Evolutionary conservation across 352 stramenopile genomes (phyloP).

Genomic region (Phytophthora aleatoria): DNA sequence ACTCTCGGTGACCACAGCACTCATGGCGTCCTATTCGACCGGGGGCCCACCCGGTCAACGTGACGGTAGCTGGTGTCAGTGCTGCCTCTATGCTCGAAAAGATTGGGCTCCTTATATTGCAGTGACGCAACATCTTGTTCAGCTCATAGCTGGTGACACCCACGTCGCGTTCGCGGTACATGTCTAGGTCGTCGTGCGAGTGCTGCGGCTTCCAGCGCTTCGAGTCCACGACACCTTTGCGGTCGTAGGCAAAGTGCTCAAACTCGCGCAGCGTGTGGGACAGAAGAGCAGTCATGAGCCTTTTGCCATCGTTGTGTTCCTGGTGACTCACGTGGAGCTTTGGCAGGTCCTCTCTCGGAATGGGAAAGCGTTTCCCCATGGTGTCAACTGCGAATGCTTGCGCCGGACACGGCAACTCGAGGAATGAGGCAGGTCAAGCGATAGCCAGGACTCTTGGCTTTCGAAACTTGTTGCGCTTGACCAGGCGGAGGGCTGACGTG

Average conservation of each 20-base stretch:
- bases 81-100: conserved; percentile 30
- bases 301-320: conserved; percentile 39
- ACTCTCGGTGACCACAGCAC: conserved; percentile 49
- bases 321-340: conserved; percentile 32
- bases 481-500: background rate
- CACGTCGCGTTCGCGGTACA: conserved; percentile 48
- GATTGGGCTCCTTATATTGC: conserved; percentile 23
- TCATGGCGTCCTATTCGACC: conserved; percentile 54
- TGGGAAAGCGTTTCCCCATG: conserved; percentile 46
- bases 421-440: conserved; percentile 19
- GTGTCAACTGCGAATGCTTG: conserved; percentile 12
- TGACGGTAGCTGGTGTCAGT: conserved; percentile 29
- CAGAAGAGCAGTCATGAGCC: conserved; percentile 43
- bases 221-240: conserved; percentile 35
- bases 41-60: conserved; percentile 42
- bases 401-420: conserved; percentile 14
- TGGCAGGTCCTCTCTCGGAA: conserved; percentile 45
- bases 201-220: conserved; percentile 45
- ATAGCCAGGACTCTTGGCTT: background rate
- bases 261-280: conserved; percentile 47
- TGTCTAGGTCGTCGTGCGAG: conserved; percentile 44
- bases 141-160: conserved; percentile 31
- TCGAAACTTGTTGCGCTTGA: background rate
- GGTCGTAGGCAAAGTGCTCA: conserved; percentile 38
- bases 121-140: conserved; percentile 24